phyloP scores from a whole-genome alignment of 1,139 yeast species.

The Pichia sp. region DNA sequence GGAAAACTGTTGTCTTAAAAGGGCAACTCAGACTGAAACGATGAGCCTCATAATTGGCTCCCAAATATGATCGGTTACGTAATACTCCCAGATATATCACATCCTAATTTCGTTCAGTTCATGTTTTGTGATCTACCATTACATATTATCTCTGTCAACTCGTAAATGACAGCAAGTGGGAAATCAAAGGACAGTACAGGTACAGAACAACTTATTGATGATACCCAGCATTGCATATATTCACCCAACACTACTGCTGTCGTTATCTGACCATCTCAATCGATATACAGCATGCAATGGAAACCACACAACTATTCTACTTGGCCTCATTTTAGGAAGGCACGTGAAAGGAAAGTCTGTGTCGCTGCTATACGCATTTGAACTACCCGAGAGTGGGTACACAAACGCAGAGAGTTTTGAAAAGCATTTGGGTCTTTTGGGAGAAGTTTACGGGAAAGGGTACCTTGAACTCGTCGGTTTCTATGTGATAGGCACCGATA shows the following conservation, averaged over 20 bases:
- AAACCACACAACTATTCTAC: neutral
- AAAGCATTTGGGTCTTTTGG: constrained; percentile 9
- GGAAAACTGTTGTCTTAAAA: too few species aligned
- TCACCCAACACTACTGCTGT: constrained; percentile 17
- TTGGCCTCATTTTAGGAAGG: constrained; percentile 13
- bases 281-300: constrained; percentile 1
- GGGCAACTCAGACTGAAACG: too few species aligned
- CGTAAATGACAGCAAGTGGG: too few species aligned
- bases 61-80: too few species aligned
- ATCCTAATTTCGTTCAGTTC: too few species aligned
- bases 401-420: neutral
- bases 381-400: constrained; percentile 7
- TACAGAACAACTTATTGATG: neutral
- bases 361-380: constrained; percentile 17
- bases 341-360: neutral
- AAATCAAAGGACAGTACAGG: too few species aligned
- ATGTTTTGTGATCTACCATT: too few species aligned
- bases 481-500: constrained; percentile 5
- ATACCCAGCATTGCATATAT: constrained; percentile 2
- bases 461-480: constrained; percentile 20
- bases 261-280: constrained; percentile 15
- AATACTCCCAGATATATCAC: too few species aligned
- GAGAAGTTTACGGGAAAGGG: constrained; percentile 18
- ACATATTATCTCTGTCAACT: too few species aligned
- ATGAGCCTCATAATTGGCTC: too few species aligned